Evolutionary conservation across 2,329 filamentous ascomycete genomes (phyloP).

Genomic region (Aspergillus ochraceoroseus): DNA sequence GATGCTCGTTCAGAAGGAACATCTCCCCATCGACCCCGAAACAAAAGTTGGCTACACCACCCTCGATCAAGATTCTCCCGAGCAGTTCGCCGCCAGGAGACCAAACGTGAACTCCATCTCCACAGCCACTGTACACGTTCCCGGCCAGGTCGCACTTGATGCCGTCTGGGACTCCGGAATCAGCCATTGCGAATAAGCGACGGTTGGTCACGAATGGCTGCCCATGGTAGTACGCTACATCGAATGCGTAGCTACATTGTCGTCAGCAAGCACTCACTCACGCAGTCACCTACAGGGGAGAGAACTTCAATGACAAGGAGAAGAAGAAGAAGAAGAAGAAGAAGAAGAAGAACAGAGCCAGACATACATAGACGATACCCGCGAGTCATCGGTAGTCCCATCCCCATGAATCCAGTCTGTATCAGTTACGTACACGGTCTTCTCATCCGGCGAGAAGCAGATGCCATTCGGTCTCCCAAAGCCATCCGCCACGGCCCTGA

Average conservation of each 20-base stretch:
- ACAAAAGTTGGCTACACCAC: constrained; percentile 48
- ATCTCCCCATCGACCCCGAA: constrained; percentile 40
- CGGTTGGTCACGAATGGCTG: constrained; percentile 47
- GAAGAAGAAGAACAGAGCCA: no score
- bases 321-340: no score
- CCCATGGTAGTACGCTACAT: constrained; percentile 36
- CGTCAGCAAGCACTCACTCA: no score
- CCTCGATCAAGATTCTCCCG: constrained; percentile 53
- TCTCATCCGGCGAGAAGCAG: constrained; percentile 40
- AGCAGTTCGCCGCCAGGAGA: constrained; percentile 48
- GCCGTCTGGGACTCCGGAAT: constrained; percentile 45
- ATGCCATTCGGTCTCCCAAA: constrained; percentile 44
- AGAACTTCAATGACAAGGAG: no score
- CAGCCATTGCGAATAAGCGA: constrained; percentile 51
- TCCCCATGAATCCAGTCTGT: constrained; percentile 31
- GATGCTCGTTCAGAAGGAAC: constrained; percentile 42
- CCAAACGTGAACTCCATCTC: constrained; percentile 55
- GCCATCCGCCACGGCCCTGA: constrained; percentile 38
- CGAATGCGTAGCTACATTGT: constrained; percentile 44
- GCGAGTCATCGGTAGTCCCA: constrained; percentile 16
- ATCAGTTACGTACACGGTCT: constrained; percentile 41
- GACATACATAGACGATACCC: constrained; percentile 28
- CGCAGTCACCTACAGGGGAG: no score
- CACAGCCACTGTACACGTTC: constrained; percentile 54
- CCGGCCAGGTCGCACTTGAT: constrained; percentile 51